Conservation (phyloP, 2,329 filamentous ascomycete genomes). For the Periconia digitata region DNA sequence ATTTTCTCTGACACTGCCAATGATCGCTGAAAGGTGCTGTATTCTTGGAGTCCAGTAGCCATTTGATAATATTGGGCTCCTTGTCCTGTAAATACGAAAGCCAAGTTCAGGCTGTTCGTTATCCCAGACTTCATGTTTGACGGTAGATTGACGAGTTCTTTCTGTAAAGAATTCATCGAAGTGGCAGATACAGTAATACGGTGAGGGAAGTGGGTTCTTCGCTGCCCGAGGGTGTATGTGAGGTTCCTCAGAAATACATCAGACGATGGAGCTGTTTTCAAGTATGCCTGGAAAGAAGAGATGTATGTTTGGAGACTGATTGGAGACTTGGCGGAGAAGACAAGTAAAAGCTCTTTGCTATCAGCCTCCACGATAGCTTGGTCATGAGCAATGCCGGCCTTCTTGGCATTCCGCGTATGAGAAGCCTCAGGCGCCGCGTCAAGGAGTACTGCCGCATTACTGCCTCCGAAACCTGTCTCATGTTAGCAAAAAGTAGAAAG, state of each 20-base stretch:
- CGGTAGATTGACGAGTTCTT: conserved; percentile 5
- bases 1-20: background rate
- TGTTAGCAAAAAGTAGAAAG: too few species aligned
- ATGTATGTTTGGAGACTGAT: conserved; percentile 16
- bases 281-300: conserved; percentile 23
- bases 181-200: conserved; percentile 16
- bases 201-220: conserved; percentile 23
- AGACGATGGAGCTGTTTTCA: conserved; percentile 27
- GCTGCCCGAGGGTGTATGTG: conserved; percentile 27
- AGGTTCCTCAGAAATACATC: conserved; percentile 26
- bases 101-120: background rate
- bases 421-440: conserved; percentile 13
- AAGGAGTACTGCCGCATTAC: conserved; percentile 37
- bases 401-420: background rate
- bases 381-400: too few species aligned
- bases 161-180: conserved; percentile 20
- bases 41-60: background rate
- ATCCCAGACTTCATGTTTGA: background rate
- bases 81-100: conserved; percentile 38
- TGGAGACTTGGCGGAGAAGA: conserved; percentile 24
- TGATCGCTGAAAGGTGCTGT: background rate
- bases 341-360: conserved; percentile 16
- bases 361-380: background rate
- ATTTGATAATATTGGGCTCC: conserved; percentile 31
- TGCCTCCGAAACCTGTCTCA: conserved; percentile 48